Evolutionary conservation across 495 filamentous ascomycete species (phyloP), one percentile per base, ranked within the genome.

Genomic region (Aspergillus taichungensis): DNA sequence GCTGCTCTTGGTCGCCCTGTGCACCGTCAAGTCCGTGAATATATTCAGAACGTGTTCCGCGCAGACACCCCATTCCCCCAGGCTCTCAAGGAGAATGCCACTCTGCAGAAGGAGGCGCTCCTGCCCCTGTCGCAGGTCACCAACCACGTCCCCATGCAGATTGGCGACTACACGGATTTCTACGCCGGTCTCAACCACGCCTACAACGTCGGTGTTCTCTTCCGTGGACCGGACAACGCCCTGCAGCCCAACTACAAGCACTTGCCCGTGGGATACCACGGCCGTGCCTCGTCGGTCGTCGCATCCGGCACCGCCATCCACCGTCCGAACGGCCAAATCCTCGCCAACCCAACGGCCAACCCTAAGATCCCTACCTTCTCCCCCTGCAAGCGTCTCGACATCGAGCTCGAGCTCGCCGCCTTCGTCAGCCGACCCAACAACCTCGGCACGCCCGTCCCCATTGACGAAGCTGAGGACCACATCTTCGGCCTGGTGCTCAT

Each of bases 141-240:
- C 43, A 85, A 78, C 60, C 85, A 94, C 46, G 59, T 96, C 10
- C 91, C 91, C 5, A 80, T 97, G 79, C 72, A 75, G 30, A 88
- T 95, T 43, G 85, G 87, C n/a, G 88, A 96, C 60, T 97, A 97
- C 65, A 94, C 91, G 9, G 91, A 97, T 66, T 97, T 97, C 71
- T 97, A 88, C 66, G 91, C 85, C n/a, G 91, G 91, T 24, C 65
- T 82, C 42, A 82, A 95, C 57, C 91, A 97, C 65, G 91, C 91
- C 33, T 84, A 79, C 68, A 84, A 85, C 44, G 75, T 84, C n/a
- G 83, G 87, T 1, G 73, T 74, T 14, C 68, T 96, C 42, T 92
- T 95, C 71, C 82, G 90, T n/a, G 88, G 88, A 0, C 74, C 79
- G 0, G 73, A 80, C 30, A 84, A 87, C 48, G 87, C 88, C 0